Evolutionary conservation across 208 protist species (phyloP), one percentile per base, ranked within the genome.

Genomic region (Trypanosoma rangeli): DNA sequence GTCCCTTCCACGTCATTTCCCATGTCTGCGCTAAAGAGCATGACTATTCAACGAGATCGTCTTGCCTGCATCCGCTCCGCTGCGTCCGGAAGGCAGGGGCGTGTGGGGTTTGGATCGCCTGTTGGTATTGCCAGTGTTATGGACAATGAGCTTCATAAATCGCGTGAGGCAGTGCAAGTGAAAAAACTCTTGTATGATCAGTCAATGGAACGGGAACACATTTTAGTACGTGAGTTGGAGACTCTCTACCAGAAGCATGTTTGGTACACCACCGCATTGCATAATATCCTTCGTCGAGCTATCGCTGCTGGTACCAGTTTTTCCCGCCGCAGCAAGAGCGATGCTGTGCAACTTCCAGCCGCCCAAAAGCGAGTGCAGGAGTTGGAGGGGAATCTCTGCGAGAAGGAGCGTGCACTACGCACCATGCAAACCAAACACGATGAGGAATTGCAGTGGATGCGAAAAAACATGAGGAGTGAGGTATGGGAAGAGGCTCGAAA

Each of bases 181-280:
- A 22, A 37, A 22, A 49, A 67, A 26, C 3, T 76, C 20, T 18
- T 70, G 5, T 70, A 29, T 44, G 64, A 65, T 22, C 62, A 76
- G 37, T 59, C 55, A 57, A 22, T 65, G 56, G 37, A 50, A 24
- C 62, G 70, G 9, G 57, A 53, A 42, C 56, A 48, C 16, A 18
- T 76, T 24, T 50, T 65, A 44, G 24, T 70, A 24, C 35, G 54
- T 42, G 70, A 69, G 28, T 42, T 76, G 22, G 64, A 59, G 24
- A 33, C 44, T 18, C 56, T 68, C 20, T 76, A 69, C 39, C 46
- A 76, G 5, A 64, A 33, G 31, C 70, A 76, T 55, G 44, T 70
- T 39, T n/a, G 28, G 20, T 59, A 70, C 49, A 67, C 68, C 28
- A 39, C 7, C 7, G 24, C 57, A 39, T 28, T 48, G 18, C 24